Conservation (phyloP, 257 asterid species). For the Cruciata laevipes region DNA sequence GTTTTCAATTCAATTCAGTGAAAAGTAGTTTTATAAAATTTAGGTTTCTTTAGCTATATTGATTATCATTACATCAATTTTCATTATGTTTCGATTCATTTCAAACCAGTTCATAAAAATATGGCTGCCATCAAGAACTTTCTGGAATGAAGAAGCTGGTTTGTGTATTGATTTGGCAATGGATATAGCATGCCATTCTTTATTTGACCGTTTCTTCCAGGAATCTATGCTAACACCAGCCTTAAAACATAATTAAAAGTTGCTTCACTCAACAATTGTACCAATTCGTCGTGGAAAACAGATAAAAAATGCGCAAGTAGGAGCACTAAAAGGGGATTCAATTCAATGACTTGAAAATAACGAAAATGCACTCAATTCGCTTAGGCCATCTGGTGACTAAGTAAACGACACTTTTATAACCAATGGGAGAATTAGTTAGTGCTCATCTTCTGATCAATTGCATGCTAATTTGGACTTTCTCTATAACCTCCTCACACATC, state of each 20-base stretch:
- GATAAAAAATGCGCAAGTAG: neutral
- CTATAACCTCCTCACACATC: neutral
- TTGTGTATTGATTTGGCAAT: neutral
- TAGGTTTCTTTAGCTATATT: too few species aligned
- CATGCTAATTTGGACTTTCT: constrained; percentile 4
- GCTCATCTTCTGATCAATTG: neutral
- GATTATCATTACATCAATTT: too few species aligned
- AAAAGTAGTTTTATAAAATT: too few species aligned
- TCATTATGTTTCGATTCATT: too few species aligned
- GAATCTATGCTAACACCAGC: neutral
- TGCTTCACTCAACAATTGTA: neutral
- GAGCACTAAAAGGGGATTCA: neutral
- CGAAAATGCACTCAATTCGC: neutral
- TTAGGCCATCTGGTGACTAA: neutral
- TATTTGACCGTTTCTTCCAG: constrained; percentile 1
- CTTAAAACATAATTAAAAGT: neutral
- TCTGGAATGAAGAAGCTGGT: neutral
- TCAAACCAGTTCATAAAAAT: too few species aligned
- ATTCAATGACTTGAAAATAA: neutral
- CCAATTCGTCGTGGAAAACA: neutral
- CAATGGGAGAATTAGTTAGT: neutral
- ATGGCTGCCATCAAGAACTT: too few species aligned
- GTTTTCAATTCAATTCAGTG: too few species aligned
- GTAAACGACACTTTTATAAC: constrained; percentile 2
- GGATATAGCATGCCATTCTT: too few species aligned